These are phyloP conservation scores for Epichloe aotearoae DNA, from an alignment of 2,329 filamentous ascomycete genomes.

Conservation along the genomic window DNA sequence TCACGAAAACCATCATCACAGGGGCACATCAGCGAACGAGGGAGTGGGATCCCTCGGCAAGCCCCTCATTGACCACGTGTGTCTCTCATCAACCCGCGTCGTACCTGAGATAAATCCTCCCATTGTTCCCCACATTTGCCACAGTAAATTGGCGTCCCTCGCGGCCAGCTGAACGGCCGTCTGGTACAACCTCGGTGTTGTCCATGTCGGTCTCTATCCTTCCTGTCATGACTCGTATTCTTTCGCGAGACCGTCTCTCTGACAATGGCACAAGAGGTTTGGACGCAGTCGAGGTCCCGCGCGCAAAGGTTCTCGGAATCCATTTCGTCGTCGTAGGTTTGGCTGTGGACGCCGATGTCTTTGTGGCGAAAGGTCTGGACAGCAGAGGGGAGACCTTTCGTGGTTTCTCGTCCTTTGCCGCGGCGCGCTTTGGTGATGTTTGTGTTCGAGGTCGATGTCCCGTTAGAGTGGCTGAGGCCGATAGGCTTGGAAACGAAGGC, in stretches of 20 bases:
- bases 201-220: constrained; percentile 42
- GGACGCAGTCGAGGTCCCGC: constrained; percentile 10
- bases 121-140: constrained; percentile 71
- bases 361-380: constrained; percentile 1
- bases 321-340: constrained; percentile 5
- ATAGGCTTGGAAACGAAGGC: constrained; percentile 6
- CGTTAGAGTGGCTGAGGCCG: not conserved
- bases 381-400: constrained; percentile 2
- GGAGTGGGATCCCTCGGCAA: not conserved
- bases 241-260: constrained; percentile 32
- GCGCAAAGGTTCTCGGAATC: constrained; percentile 5
- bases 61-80: not conserved
- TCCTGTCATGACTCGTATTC: constrained; percentile 20
- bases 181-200: constrained; percentile 43
- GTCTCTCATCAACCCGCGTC: constrained; percentile 11
- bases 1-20: not conserved
- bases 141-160: constrained; percentile 66
- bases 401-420: constrained; percentile 3
- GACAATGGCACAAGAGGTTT: constrained; percentile 32
- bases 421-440: constrained; percentile 2
- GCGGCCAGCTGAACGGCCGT: constrained; percentile 46
- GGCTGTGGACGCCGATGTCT: constrained; percentile 4
- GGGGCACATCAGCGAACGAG: not conserved
- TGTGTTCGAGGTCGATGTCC: constrained; percentile 1
- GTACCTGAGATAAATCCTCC: constrained; percentile 70